Conservation (phyloP, 345 rosid species). For the Angophora floribunda region DNA sequence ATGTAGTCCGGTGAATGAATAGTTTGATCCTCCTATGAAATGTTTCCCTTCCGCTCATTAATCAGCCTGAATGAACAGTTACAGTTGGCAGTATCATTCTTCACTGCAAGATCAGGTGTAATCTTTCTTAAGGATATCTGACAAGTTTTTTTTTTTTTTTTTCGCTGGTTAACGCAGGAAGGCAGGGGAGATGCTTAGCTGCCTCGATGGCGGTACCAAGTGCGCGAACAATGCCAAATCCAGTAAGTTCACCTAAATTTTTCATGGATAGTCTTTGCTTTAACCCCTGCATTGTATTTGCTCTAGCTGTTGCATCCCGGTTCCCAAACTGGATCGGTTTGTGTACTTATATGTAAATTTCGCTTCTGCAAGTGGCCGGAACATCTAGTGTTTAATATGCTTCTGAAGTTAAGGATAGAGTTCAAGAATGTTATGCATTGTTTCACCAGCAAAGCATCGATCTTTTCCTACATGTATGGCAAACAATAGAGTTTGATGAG, state of each 20-base stretch:
- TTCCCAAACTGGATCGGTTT: neutral
- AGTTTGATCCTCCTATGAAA: neutral
- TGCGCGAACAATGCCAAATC: constrained; percentile 27
- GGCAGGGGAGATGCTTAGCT: constrained; percentile 25
- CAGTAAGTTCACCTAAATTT: constrained; percentile 14
- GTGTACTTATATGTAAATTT: neutral
- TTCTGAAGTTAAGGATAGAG: neutral
- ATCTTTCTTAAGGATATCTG: neutral
- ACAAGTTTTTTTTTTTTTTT: neutral
- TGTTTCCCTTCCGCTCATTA: neutral
- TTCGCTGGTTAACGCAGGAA: constrained; percentile 17
- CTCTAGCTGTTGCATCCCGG: neutral
- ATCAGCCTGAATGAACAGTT: neutral
- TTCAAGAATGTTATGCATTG: neutral
- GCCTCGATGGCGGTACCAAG: constrained; percentile 24
- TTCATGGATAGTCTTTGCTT: neutral
- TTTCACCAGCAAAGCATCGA: neutral
- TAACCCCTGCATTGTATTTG: neutral
- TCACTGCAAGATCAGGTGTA: neutral
- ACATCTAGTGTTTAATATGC: neutral
- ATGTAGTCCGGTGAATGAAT: neutral
- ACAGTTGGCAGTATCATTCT: neutral
- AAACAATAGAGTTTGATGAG: neutral
- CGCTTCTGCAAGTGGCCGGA: neutral
- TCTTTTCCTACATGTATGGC: neutral